Evolutionary conservation across 768 basidiomycete species (phyloP).

Genomic region (Tulasnella sp.): DNA sequence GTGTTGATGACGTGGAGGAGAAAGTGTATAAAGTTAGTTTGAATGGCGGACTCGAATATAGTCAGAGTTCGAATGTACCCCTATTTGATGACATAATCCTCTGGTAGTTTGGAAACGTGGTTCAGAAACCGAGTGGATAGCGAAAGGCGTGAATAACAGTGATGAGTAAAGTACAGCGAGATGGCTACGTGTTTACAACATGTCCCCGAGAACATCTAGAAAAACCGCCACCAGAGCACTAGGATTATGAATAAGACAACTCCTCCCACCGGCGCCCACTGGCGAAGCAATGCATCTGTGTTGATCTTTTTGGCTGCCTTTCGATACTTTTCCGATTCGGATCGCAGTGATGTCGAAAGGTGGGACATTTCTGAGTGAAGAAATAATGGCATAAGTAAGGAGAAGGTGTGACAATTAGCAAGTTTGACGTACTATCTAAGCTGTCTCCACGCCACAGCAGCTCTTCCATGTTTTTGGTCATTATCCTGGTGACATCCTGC

Average conservation of each 20-base stretch:
- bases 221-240: conserved; percentile 44
- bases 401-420: background rate
- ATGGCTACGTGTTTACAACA: too few relatives aligned
- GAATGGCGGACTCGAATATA: too few relatives aligned
- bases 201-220: too few relatives aligned
- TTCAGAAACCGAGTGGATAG: too few relatives aligned
- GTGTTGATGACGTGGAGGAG: background rate
- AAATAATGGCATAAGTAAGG: background rate
- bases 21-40: too few relatives aligned
- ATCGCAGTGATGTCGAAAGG: conserved; percentile 81
- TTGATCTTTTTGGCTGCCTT: conserved; percentile 94
- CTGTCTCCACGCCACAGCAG: conserved; percentile 96
- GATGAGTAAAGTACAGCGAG: too few relatives aligned
- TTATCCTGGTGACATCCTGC: conserved; percentile 95
- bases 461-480: conserved; percentile 99
- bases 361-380: conserved; percentile 76
- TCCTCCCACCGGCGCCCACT: conserved; percentile 87
- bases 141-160: too few relatives aligned
- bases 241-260: conserved; percentile 49
- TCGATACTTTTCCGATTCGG: conserved; percentile 95
- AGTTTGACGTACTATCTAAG: conserved; percentile 59
- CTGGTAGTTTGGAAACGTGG: too few relatives aligned
- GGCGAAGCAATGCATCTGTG: conserved; percentile 80
- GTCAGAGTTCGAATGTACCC: too few relatives aligned
- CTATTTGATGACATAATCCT: too few relatives aligned